These are phyloP conservation scores for Apophysomyces ossiformis DNA, from an alignment of 371 early-diverging fungal species.

Conservation along the genomic window DNA sequence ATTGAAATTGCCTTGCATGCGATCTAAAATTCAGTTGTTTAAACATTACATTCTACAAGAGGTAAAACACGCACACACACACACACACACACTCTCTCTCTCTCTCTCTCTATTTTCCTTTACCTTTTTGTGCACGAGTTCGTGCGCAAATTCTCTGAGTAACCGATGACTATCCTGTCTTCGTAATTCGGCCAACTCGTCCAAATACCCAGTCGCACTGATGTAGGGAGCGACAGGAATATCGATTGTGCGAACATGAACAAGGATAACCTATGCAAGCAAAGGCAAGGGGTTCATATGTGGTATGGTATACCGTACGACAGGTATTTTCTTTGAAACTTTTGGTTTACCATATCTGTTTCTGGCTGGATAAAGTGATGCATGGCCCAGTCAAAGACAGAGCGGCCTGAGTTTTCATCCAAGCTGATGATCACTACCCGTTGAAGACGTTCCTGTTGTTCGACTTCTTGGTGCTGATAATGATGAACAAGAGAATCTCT, in stretches of 20 bases:
- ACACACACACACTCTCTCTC: too few species aligned
- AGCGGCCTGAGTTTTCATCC: constrained; percentile 41
- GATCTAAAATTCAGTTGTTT: constrained; percentile 25
- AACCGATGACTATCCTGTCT: constrained; percentile 47
- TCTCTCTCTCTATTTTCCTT: neutral
- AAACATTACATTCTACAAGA: neutral
- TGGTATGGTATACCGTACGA: neutral
- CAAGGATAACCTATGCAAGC: constrained; percentile 21
- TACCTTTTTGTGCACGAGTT: constrained; percentile 38
- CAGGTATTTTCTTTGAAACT: neutral
- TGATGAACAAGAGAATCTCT: constrained; percentile 14
- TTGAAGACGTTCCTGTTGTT: constrained; percentile 18
- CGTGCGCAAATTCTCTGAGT: constrained; percentile 36
- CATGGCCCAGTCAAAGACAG: constrained; percentile 49
- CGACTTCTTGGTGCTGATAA: constrained; percentile 11
- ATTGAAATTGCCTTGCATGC: constrained; percentile 65
- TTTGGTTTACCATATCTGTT: constrained; percentile 38
- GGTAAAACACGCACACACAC: too few species aligned
- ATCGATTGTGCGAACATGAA: constrained; percentile 46
- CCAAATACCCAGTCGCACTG: constrained; percentile 41
- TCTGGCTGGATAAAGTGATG: constrained; percentile 47
- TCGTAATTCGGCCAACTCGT: constrained; percentile 42
- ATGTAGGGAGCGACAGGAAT: constrained; percentile 49
- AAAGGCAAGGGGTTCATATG: neutral
- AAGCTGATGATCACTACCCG: constrained; percentile 45